phyloP scores from a whole-genome alignment of 176 grass and related monocot species.

The Hsuehochloa calcarea region DNA sequence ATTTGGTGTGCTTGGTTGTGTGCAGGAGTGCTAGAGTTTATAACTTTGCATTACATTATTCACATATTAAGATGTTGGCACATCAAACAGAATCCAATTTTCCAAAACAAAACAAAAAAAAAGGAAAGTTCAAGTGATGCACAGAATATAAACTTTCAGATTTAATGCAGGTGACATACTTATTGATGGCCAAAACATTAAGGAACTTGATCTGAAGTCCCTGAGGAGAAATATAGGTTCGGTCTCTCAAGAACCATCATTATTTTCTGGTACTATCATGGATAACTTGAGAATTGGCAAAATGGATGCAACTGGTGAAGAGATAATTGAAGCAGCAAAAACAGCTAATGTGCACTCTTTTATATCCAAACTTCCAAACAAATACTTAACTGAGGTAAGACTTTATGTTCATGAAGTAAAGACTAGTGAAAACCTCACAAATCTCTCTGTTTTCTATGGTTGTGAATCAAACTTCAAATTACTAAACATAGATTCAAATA shows the following conservation, averaged over 20 bases:
- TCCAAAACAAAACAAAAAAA: background rate
- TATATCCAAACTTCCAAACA: constrained; percentile 49
- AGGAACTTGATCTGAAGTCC: constrained; percentile 37
- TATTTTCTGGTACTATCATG: constrained; percentile 54
- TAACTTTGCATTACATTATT: background rate
- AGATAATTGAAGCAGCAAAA: constrained; percentile 45
- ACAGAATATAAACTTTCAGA: background rate
- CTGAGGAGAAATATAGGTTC: constrained; percentile 50
- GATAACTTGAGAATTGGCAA: constrained; percentile 57
- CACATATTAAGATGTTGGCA: background rate
- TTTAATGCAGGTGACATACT: constrained; percentile 34
- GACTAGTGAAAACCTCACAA: background rate
- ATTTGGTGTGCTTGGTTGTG: background rate
- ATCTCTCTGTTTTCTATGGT: background rate
- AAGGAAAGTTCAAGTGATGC: background rate
- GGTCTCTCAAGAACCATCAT: constrained; percentile 50
- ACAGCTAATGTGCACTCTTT: constrained; percentile 57
- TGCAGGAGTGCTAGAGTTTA: constrained; percentile 2
- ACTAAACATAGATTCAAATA: constrained; percentile 10
- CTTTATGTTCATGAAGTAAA: constrained; percentile 15
- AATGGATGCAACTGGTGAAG: constrained; percentile 42
- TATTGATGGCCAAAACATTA: constrained; percentile 51
- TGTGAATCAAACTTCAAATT: constrained; percentile 8
- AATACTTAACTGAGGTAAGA: constrained; percentile 54
- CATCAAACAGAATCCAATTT: constrained; percentile 9